Base-by-base conservation (phyloP, 2,329 filamentous ascomycete species). In the Talaromyces sp. region DNA sequence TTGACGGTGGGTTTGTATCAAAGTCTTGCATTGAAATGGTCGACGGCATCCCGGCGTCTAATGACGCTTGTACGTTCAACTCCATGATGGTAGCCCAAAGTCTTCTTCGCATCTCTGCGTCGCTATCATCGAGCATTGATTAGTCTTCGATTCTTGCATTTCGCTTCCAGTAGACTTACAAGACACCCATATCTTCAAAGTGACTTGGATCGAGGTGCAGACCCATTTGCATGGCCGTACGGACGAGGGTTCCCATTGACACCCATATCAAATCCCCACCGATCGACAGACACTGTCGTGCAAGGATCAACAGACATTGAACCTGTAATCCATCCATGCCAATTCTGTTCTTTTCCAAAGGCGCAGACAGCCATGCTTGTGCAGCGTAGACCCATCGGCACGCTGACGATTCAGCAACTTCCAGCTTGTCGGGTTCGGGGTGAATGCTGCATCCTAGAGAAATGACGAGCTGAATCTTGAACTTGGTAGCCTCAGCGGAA, bases 31-130 rank as follows among this genome's bases (percentile, higher is more conserved):
- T 69, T 50, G 76, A 76, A 4, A 80, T 61, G 2, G 73, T 75
- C 37, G 83, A 80, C 1, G 81, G 79, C 75, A 86, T 81, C 0
- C 84, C 84, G 11, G 78, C 76, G 64, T 86, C 84, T 14, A 86
- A 72, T 1, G 82, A 81, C 0, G 82, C 77, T 66, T 86, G 83
- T 2, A 86, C 69, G 61, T 86, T 84, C 21, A 86, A 70, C 67
- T 86, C 84, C 12, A 83, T 71, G 11, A 85, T 82, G 1, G 84
- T 84, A 2, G 76, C 77, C 84, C 84, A 87, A 2, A 87, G 73
- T 48, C 84, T 77, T 62, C 82, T 77, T 61, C 84, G 79, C 79
- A 79, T 77, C 64, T 79, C 77, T 60, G 75, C 73, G 28, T 78
- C 75, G 6, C 57, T 59, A 9, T 1, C 25, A 31, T 33, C 11